Evolutionary conservation across 2,329 filamentous ascomycete genomes (phyloP).

Genomic region (Fusarium napiforme): DNA sequence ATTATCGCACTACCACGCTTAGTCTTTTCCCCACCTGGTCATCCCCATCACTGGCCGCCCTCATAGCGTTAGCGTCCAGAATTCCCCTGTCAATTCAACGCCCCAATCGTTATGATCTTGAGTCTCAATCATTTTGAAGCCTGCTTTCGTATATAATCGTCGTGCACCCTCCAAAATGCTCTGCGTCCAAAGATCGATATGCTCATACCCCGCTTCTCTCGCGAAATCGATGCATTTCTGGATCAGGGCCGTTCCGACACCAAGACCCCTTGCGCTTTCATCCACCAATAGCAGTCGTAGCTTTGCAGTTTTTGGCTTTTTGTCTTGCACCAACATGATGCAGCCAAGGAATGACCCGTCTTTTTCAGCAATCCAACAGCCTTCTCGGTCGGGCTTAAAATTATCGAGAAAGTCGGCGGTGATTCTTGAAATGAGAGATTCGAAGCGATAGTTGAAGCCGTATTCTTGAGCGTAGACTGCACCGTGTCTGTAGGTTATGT

Average conservation of each 20-base stretch:
- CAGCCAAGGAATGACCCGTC: background rate
- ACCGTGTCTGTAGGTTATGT: slow-evolving; percentile 1
- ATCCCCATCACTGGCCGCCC: background rate
- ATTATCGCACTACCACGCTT: background rate
- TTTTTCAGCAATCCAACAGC: slow-evolving; percentile 7
- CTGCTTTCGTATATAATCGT: background rate
- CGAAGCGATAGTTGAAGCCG: background rate
- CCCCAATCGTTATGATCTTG: background rate
- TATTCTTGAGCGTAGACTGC: background rate
- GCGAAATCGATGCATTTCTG: slow-evolving; percentile 12
- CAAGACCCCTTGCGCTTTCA: slow-evolving; percentile 1
- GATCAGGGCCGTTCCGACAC: background rate
- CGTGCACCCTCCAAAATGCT: background rate
- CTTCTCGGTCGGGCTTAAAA: background rate
- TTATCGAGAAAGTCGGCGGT: slow-evolving; percentile 7
- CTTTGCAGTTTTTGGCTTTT: slow-evolving; percentile 10
- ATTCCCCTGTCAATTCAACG: background rate
- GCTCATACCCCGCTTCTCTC: background rate
- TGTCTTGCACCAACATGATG: background rate
- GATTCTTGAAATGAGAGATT: background rate
- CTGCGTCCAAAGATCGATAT: background rate
- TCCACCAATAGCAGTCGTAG: slow-evolving; percentile 5
- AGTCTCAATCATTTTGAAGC: background rate
- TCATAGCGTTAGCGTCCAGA: background rate
- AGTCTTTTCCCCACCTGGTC: background rate